phyloP scores from a whole-genome alignment of 2,329 filamentous ascomycete species.

The Paecilomyces sp. region DNA sequence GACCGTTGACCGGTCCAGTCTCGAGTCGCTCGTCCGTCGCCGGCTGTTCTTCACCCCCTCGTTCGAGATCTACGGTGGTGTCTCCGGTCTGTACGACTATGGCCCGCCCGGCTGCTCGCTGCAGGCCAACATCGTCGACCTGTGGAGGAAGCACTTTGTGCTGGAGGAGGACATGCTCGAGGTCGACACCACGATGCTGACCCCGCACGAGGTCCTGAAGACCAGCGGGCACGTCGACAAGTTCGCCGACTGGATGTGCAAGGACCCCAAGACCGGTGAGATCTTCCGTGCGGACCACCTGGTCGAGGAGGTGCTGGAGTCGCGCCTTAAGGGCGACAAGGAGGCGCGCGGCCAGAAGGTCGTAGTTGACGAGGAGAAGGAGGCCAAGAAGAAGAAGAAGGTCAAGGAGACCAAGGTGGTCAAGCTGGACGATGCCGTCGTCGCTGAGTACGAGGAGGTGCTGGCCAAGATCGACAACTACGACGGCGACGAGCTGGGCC shows the following conservation, averaged over 20 bases:
- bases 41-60: conserved; percentile 91
- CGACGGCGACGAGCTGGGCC: conserved; percentile 74
- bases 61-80: conserved; percentile 91
- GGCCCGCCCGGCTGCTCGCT: conserved; percentile 81
- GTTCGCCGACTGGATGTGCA: conserved; percentile 99
- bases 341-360: conserved; percentile 77
- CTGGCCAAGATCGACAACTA: conserved; percentile 96
- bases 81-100: conserved; percentile 87
- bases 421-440: conserved; percentile 78
- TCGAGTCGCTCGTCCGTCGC: conserved; percentile 81
- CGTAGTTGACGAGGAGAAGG: conserved; percentile 62
- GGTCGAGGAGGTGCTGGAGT: conserved; percentile 88
- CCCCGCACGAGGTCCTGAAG: conserved; percentile 88
- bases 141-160: conserved; percentile 91
- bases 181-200: conserved; percentile 89
- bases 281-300: conserved; percentile 94
- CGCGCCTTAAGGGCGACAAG: conserved; percentile 81
- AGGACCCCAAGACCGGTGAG: conserved; percentile 94
- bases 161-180: conserved; percentile 93
- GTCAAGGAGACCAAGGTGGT: conserved; percentile 68
- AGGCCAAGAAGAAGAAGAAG: conserved; percentile 85
- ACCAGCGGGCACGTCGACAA: conserved; percentile 95
- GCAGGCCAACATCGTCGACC: conserved; percentile 78
- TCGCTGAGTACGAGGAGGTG: conserved; percentile 84
- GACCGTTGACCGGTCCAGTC: conserved; percentile 71